Conservation (phyloP, 2,329 filamentous ascomycete species). For the Epichloe uncinata region DNA sequence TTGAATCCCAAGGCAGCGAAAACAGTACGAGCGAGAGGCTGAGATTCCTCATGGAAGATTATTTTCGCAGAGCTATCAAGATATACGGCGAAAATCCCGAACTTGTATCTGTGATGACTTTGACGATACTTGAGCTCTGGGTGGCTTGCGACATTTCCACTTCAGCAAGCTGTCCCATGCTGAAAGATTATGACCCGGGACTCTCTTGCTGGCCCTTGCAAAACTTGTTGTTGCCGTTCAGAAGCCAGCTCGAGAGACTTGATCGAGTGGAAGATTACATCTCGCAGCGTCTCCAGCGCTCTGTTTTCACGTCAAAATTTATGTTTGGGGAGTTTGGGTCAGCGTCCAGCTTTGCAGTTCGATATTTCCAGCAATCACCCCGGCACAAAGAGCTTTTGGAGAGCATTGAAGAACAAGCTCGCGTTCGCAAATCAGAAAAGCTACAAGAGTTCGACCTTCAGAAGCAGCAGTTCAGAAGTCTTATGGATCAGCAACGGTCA, state of each 20-base stretch:
- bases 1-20: slow-evolving; percentile 13
- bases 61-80: slow-evolving; percentile 16
- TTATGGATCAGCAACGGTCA: slow-evolving; percentile 6
- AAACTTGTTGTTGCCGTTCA: slow-evolving; percentile 30
- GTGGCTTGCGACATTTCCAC: slow-evolving; percentile 38
- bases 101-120: slow-evolving; percentile 37
- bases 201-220: slow-evolving; percentile 27
- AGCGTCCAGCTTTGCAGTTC: slow-evolving; percentile 7
- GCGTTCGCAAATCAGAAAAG: slow-evolving; percentile 1
- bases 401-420: slow-evolving; percentile 27
- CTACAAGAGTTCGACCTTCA: slow-evolving; percentile 6
- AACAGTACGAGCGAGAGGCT: slow-evolving; percentile 16
- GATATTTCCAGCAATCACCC: slow-evolving; percentile 9
- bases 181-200: slow-evolving; percentile 33
- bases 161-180: slow-evolving; percentile 21
- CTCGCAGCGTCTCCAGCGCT: background rate
- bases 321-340: slow-evolving; percentile 10
- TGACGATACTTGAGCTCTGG: slow-evolving; percentile 47
- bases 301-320: background rate
- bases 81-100: slow-evolving; percentile 30
- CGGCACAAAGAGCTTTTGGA: slow-evolving; percentile 22
- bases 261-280: slow-evolving; percentile 31
- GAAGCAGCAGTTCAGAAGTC: slow-evolving; percentile 1
- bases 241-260: slow-evolving; percentile 32
- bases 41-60: slow-evolving; percentile 19